Evolutionary conservation across 352 stramenopile genomes (phyloP).

Genomic region (Phytophthora niederhauseri): DNA sequence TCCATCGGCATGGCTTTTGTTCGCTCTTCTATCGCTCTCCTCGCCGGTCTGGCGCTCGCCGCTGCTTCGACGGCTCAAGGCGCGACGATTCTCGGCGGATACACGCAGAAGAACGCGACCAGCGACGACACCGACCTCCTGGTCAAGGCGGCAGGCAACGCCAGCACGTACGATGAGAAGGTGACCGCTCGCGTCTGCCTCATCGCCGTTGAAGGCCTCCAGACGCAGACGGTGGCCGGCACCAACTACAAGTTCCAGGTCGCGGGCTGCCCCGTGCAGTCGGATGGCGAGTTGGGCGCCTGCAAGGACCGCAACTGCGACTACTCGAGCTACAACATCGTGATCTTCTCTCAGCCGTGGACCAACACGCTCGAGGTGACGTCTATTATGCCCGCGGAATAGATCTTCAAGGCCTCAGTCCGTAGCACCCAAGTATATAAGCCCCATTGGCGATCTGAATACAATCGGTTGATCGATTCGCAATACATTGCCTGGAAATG

Average conservation of each 20-base stretch:
- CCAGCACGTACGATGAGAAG: constrained; percentile 36
- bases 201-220: constrained; percentile 40
- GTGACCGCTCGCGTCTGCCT: constrained; percentile 47
- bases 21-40: constrained; percentile 21
- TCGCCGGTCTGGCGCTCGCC: constrained; percentile 23
- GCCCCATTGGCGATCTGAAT: too few relatives aligned
- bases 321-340: constrained; percentile 39
- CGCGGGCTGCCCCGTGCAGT: constrained; percentile 47
- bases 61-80: constrained; percentile 17
- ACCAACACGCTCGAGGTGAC: constrained; percentile 45
- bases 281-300: constrained; percentile 42
- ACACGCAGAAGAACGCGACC: constrained; percentile 29
- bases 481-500: too few relatives aligned
- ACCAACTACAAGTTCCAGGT: constrained; percentile 70
- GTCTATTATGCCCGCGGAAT: constrained; percentile 39
- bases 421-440: too few relatives aligned
- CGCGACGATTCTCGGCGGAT: constrained; percentile 33
- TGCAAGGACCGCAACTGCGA: constrained; percentile 50
- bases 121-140: constrained; percentile 37
- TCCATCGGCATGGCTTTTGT: constrained; percentile 26
- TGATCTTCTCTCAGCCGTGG: constrained; percentile 48
- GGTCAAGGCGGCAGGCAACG: constrained; percentile 39
- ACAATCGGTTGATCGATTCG: too few relatives aligned
- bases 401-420: constrained; percentile 8
- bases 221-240: constrained; percentile 52